Evolutionary conservation across 345 rosid species (phyloP).

Genomic region (Citrus hindsii): DNA sequence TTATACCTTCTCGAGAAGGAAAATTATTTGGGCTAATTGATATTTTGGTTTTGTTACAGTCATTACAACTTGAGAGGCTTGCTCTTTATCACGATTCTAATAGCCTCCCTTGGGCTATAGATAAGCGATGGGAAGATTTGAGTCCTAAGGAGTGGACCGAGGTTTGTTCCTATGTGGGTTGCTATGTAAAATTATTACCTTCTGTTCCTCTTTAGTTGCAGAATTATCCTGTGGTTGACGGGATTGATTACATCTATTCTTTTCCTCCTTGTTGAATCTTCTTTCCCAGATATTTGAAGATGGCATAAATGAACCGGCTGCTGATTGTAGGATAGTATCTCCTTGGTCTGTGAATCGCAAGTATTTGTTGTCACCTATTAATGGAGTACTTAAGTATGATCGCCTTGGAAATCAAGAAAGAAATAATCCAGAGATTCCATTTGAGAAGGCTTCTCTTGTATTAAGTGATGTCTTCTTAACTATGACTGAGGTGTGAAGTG

Average conservation of each 20-base stretch:
- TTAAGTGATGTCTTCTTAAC: conserved; percentile 80
- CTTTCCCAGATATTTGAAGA: conserved; percentile 84
- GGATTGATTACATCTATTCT: neutral
- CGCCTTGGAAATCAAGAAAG: conserved; percentile 97
- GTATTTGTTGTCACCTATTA: conserved; percentile 85
- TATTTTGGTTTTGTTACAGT: conserved; percentile 46
- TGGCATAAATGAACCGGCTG: conserved; percentile 72
- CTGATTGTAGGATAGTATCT: conserved; percentile 39
- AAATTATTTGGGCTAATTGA: conserved; percentile 23
- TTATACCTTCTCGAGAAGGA: conserved; percentile 9
- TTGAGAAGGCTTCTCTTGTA: conserved; percentile 85
- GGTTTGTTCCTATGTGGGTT: conserved; percentile 47
- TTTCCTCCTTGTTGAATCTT: neutral
- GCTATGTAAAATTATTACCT: neutral
- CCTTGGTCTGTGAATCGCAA: conserved; percentile 75
- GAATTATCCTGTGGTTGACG: neutral
- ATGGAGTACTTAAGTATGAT: conserved; percentile 89
- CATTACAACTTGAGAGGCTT: conserved; percentile 91
- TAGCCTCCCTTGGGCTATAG: conserved; percentile 76
- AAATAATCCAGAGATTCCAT: conserved; percentile 84
- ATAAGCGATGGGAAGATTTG: conserved; percentile 89
- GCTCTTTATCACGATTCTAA: conserved; percentile 91
- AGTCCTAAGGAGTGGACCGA: conserved; percentile 88
- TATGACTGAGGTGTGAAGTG: conserved; percentile 65
- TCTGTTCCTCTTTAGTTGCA: neutral